Evolutionary conservation across 2,329 filamentous ascomycete species (phyloP), one percentile per base, ranked within the genome.

Genomic region (Penicillium vulpinum): DNA sequence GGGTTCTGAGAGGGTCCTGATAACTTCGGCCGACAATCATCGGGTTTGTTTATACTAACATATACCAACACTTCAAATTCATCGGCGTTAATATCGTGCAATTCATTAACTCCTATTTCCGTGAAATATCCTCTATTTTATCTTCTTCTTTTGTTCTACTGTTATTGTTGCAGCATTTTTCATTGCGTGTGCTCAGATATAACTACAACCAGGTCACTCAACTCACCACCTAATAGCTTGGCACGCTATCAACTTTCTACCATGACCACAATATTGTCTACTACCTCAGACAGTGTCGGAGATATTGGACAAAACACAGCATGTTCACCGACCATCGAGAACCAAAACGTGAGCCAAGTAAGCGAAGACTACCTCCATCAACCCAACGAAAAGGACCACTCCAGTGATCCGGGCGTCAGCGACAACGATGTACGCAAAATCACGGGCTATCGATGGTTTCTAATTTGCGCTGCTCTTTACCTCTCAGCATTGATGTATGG

Each of bases 401-500:
- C 33, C 16, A 36, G 33, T 36, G 33, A 36, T 36, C 33, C 33
- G 33, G 33, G 33, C 10, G 16, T 8, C 7, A 36, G 33, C 33
- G 16, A 36, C 33, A n/a, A n/a, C n/a, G 33, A 36, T 8, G 33
- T n/a, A n/a, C 33, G 33, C 3, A 36, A n/a, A 36, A 36, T 36
- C 33, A 36, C 16, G 16, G 33, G 33, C 33, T 36, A 36, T 36
- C 33, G 33, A 26, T 68, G 67, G 64, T 16, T 63, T 3, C 41
- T 67, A 2, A 43, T 66, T 18, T 63, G 61, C 31, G 54, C 58
- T 39, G 67, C 69, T 22, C 53, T 75, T 2, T 71, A 74, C 35
- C 64, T 72, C 1, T 81, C 70, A 5, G 75, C 78, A 18, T 68
- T 70, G n/a, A 61, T 73, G 16, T 73, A 65, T 51, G 67, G 66